phyloP scores from a whole-genome alignment of 192 early-diverging fungal species.

The Coemansia sp. region DNA sequence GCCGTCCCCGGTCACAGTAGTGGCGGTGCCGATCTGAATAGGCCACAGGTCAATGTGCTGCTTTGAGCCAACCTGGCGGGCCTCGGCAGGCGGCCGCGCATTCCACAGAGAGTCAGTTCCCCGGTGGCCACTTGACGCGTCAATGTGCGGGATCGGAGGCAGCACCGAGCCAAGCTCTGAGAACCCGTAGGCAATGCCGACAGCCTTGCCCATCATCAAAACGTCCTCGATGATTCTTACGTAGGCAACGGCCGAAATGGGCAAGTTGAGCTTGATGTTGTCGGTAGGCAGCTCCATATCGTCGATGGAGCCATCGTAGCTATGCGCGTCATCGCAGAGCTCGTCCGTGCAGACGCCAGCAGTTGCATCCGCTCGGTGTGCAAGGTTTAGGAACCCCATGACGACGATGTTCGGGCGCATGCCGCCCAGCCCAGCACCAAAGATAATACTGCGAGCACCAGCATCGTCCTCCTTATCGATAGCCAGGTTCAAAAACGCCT shows the following conservation, averaged over 20 bases:
- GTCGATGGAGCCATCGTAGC: not conserved
- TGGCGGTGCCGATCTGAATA: constrained; percentile 58
- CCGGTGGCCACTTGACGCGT: not conserved
- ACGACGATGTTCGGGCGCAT: constrained; percentile 70
- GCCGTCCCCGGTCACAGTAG: constrained; percentile 17
- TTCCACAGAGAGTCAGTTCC: not conserved
- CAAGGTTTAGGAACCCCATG: constrained; percentile 57
- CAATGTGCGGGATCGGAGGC: constrained; percentile 5
- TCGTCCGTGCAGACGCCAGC: not conserved
- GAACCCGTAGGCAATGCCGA: constrained; percentile 67
- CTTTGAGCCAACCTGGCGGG: not conserved
- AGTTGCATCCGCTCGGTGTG: not conserved
- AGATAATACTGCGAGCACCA: constrained; percentile 59
- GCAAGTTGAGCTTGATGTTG: constrained; percentile 55
- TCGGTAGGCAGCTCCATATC: constrained; percentile 56
- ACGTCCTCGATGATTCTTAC: constrained; percentile 72
- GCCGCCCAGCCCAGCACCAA: constrained; percentile 64
- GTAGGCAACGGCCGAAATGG: constrained; percentile 60
- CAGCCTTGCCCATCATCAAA: constrained; percentile 64
- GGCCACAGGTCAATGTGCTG: constrained; percentile 75
- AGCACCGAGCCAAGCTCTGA: constrained; percentile 44
- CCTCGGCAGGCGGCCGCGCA: not conserved
- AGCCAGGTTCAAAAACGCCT: constrained; percentile 65
- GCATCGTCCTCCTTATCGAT: constrained; percentile 51
- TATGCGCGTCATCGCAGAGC: not conserved